Evolutionary conservation across 2,329 filamentous ascomycete genomes (phyloP).

Genomic region (Leptographium procerum): DNA sequence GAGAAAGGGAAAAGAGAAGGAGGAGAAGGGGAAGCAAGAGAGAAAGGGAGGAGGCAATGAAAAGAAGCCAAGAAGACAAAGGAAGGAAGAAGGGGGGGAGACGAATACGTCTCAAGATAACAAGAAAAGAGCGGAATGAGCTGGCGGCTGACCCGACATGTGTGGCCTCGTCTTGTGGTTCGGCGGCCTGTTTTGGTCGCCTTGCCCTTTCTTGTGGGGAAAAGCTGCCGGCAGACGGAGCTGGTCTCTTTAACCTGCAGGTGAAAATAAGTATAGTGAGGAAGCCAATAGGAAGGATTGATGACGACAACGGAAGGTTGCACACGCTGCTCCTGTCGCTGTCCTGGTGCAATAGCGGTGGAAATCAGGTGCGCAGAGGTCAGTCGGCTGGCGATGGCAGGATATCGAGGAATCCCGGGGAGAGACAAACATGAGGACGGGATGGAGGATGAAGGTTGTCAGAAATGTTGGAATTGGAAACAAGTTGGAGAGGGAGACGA

Average conservation of each 20-base stretch:
- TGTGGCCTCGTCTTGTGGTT: neutral
- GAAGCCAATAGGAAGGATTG: neutral
- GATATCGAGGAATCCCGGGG: neutral
- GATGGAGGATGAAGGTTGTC: neutral
- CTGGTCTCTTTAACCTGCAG: neutral
- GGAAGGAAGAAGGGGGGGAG: neutral
- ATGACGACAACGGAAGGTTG: neutral
- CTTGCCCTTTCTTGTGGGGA: neutral
- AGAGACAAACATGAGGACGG: neutral
- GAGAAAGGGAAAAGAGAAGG: neutral
- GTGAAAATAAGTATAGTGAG: too few relatives aligned
- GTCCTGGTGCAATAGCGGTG: neutral
- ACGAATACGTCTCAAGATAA: neutral
- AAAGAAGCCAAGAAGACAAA: too few relatives aligned
- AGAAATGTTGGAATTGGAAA: neutral
- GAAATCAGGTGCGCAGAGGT: neutral
- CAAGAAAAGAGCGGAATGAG: neutral
- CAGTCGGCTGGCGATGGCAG: conserved; percentile 1
- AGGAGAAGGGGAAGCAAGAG: neutral
- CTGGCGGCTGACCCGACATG: neutral
- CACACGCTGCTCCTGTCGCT: neutral
- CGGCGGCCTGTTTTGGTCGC: neutral
- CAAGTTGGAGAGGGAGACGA: neutral
- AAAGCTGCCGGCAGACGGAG: neutral
- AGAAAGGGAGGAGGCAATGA: neutral